A percentile compares a stretch with the other conserved stretches of the same genome.
phyloP scores from a whole-genome alignment of 495 filamentous ascomycete genomes.

The Pseudomonodictys pantanalensis region DNA sequence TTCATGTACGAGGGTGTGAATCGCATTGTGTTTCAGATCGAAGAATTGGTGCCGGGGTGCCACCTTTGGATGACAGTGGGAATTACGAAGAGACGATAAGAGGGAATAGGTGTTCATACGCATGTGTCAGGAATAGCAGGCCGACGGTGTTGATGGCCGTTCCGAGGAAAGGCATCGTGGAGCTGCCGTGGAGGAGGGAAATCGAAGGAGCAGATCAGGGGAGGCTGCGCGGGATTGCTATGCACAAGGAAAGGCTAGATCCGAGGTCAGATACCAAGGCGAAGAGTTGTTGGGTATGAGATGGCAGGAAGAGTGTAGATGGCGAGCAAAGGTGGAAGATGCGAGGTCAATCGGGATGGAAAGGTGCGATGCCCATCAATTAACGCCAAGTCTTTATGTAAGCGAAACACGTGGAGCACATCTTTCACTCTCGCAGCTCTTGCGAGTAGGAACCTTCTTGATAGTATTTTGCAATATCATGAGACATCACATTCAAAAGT shows the following conservation, averaged over 20 bases:
- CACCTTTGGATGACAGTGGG: background rate
- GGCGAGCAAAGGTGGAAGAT: background rate
- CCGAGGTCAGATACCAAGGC: too few species aligned
- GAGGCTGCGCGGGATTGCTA: constrained; percentile 6
- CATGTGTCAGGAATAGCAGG: constrained; percentile 44
- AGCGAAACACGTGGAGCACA: too few species aligned
- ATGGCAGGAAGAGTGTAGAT: background rate
- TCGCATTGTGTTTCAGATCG: constrained; percentile 12
- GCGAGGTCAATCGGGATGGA: too few species aligned
- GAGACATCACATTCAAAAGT: too few species aligned
- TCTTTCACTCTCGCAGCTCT: too few species aligned
- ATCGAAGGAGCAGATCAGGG: background rate
- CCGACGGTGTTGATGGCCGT: constrained; percentile 39
- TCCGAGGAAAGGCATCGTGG: constrained; percentile 38
- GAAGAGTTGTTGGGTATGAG: too few species aligned
- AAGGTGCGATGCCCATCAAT: too few species aligned
- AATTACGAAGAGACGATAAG: constrained; percentile 17
- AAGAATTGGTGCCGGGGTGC: background rate
- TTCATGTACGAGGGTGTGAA: background rate
- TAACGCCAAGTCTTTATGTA: too few species aligned
- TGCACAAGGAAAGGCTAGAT: constrained; percentile 5
- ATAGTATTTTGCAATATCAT: too few species aligned
- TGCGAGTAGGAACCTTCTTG: too few species aligned
- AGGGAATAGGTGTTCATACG: constrained; percentile 37
- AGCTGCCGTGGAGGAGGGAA: background rate